A percentile compares a stretch with the other conserved stretches of the same genome.
Conservation (phyloP, 352 stramenopile genomes). For the Phytopythium boreale region DNA sequence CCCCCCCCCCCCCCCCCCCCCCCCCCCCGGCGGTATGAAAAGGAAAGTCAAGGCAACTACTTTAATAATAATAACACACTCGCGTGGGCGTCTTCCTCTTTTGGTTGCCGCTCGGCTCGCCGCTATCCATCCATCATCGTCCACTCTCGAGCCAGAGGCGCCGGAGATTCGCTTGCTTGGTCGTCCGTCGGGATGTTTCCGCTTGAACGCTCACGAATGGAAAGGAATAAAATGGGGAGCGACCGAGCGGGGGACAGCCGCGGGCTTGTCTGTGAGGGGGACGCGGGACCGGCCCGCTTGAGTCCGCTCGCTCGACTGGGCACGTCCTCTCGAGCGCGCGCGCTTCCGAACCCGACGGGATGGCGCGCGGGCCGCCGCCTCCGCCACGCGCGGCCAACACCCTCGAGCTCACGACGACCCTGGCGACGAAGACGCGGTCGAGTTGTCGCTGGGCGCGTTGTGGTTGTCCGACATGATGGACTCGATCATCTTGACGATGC, state of each 20-base stretch:
- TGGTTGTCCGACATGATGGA: slow-evolving; percentile 66
- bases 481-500: slow-evolving; percentile 71
- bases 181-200: background rate
- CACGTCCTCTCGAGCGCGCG: too few relatives aligned
- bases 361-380: background rate
- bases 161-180: background rate
- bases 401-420: slow-evolving; percentile 19
- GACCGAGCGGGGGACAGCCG: background rate
- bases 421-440: slow-evolving; percentile 25
- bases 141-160: slow-evolving; percentile 1
- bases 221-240: slow-evolving; percentile 7
- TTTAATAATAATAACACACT: slow-evolving; percentile 7
- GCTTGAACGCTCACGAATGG: slow-evolving; percentile 7
- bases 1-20: too few relatives aligned
- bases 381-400: background rate
- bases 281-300: background rate
- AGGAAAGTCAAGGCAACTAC: background rate
- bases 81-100: background rate
- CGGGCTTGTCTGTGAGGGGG: background rate
- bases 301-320: too few relatives aligned
- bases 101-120: background rate
- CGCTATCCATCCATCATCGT: slow-evolving; percentile 7
- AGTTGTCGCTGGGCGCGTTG: slow-evolving; percentile 40
- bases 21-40: background rate
- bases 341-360: background rate